Evolutionary conservation across 495 filamentous ascomycete species (phyloP).

Genomic region (Aspergillus haitiensis): DNA sequence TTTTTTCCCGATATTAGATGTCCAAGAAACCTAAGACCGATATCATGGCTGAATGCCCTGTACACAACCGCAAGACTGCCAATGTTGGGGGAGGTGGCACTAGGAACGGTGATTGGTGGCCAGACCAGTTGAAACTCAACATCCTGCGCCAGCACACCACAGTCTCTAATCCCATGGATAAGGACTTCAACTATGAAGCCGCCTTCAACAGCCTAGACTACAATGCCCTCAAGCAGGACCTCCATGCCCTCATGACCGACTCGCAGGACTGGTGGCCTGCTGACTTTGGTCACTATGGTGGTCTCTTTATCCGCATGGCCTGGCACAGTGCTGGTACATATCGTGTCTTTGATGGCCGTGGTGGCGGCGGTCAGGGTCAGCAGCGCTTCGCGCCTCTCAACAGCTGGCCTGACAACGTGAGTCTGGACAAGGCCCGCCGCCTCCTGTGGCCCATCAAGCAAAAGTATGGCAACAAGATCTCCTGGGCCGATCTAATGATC

Average conservation of each 20-base stretch:
- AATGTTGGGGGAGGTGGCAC: constrained; percentile 63
- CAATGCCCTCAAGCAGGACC: constrained; percentile 67
- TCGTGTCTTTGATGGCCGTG: constrained; percentile 68
- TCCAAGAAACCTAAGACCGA: not conserved
- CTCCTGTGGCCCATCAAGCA: constrained; percentile 79
- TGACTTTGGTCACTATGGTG: constrained; percentile 75
- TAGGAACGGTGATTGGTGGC: constrained; percentile 69
- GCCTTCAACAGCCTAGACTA: constrained; percentile 73
- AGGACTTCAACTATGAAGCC: constrained; percentile 65
- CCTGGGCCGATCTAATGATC: constrained; percentile 69
- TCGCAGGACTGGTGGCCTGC: constrained; percentile 77
- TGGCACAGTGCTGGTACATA: constrained; percentile 78
- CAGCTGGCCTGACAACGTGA: constrained; percentile 77
- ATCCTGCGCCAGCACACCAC: constrained; percentile 69
- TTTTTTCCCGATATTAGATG: not conserved
- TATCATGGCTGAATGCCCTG: constrained; percentile 12
- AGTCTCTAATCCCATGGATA: constrained; percentile 56
- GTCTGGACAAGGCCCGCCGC: constrained; percentile 73
- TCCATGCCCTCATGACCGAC: constrained; percentile 65
- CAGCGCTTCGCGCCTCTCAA: constrained; percentile 76
- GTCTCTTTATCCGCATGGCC: constrained; percentile 74
- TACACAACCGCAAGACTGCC: constrained; percentile 27
- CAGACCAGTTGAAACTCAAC: constrained; percentile 60
- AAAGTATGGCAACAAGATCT: constrained; percentile 79
- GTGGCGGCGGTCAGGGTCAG: constrained; percentile 68